phyloP scores from a whole-genome alignment of 1,284 basidiomycete genomes.

The Ustilago hordei region DNA sequence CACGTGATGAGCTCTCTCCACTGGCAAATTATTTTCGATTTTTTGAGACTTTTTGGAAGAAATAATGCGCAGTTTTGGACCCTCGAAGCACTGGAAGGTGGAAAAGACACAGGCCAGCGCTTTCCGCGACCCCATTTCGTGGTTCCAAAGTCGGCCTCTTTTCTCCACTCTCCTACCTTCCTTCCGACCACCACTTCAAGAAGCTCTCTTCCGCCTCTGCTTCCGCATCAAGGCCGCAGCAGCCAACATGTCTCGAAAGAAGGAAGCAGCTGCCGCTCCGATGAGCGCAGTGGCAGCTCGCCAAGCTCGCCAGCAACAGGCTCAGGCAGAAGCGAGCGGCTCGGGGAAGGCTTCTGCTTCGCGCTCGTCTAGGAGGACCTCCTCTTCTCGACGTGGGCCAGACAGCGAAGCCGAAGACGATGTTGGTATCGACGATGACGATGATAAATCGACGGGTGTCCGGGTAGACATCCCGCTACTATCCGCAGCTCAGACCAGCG shows the following conservation, averaged over 20 bases:
- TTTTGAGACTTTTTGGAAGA: constrained; percentile 22
- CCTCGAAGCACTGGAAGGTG: not conserved
- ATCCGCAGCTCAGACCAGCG: constrained; percentile 16
- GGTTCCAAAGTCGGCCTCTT: not conserved
- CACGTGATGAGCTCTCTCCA: constrained; percentile 26
- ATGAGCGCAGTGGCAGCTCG: constrained; percentile 47
- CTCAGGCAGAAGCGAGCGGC: constrained; percentile 13
- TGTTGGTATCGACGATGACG: not conserved
- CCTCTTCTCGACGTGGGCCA: constrained; percentile 1
- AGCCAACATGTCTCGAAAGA: constrained; percentile 23
- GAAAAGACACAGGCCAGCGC: constrained; percentile 19
- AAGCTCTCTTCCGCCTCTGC: not conserved
- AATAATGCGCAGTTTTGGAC: constrained; percentile 8
- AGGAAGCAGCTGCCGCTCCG: constrained; percentile 14
- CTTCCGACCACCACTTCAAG: not conserved
- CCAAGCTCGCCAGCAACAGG: constrained; percentile 25
- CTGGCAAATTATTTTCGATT: constrained; percentile 8
- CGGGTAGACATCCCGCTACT: constrained; percentile 18
- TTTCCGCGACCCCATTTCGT: not conserved
- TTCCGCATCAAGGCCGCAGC: not conserved
- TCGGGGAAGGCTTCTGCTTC: constrained; percentile 8
- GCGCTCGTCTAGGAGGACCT: not conserved
- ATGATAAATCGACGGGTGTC: constrained; percentile 1
- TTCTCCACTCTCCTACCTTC: not conserved
- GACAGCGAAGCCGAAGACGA: constrained; percentile 1